Conservation (phyloP, 2,329 filamentous ascomycete species). For the Aspergillus caelatus region DNA sequence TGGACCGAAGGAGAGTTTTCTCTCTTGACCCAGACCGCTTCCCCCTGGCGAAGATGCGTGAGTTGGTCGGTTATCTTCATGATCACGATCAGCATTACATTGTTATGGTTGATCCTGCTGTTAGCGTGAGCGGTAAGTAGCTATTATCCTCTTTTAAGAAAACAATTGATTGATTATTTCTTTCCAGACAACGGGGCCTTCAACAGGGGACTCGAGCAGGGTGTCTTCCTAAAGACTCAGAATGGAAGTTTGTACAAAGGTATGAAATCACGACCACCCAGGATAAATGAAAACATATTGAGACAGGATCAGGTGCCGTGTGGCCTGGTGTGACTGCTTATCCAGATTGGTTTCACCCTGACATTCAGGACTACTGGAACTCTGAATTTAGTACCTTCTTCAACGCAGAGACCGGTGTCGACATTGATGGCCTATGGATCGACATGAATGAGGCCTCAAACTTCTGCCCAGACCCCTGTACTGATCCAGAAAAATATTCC, state of each 20-base stretch:
- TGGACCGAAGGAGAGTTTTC: conserved; percentile 42
- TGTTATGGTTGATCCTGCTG: conserved; percentile 71
- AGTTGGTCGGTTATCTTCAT: conserved; percentile 69
- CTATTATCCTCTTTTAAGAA: not conserved
- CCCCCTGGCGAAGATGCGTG: conserved; percentile 55
- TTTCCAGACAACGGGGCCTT: conserved; percentile 57
- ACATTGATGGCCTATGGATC: conserved; percentile 79
- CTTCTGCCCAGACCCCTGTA: conserved; percentile 60
- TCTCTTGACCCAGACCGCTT: conserved; percentile 44
- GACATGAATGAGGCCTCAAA: conserved; percentile 66
- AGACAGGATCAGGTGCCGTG: conserved; percentile 59
- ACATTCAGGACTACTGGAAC: conserved; percentile 70
- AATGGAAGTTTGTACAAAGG: conserved; percentile 61
- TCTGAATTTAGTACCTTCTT: conserved; percentile 69
- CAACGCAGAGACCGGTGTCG: conserved; percentile 62
- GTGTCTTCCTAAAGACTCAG: conserved; percentile 53
- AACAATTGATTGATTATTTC: not conserved
- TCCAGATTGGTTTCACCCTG: conserved; percentile 75
- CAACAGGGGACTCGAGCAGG: conserved; percentile 62
- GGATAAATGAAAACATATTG: not conserved
- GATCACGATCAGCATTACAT: conserved; percentile 69
- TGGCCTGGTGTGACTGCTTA: conserved; percentile 76
- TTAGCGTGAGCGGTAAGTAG: conserved; percentile 40
- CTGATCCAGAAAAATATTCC: conserved; percentile 56
- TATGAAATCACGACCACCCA: conserved; percentile 11